Conservation (phyloP, 2,329 filamentous ascomycete genomes). For the Phaeosphaeriaceae sp. region DNA sequence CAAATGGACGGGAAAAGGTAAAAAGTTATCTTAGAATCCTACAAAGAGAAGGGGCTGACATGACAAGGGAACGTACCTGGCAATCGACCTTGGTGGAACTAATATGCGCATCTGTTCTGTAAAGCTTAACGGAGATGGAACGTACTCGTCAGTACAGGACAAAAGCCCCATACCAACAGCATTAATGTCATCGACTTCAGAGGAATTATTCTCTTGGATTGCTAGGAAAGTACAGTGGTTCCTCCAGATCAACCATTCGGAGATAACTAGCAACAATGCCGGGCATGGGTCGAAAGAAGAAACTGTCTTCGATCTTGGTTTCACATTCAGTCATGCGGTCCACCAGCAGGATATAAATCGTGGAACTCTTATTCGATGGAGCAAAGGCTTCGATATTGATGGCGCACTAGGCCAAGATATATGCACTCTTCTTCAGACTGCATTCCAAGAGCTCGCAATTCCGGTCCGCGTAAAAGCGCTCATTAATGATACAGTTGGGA, state of each 20-base stretch:
- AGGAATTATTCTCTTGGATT: constrained; percentile 86
- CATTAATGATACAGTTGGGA: constrained; percentile 94
- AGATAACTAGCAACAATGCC: constrained; percentile 67
- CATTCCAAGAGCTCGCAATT: constrained; percentile 81
- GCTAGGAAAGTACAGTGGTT: constrained; percentile 89
- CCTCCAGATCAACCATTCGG: constrained; percentile 80
- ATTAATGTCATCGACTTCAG: constrained; percentile 82
- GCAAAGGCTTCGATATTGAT: constrained; percentile 91
- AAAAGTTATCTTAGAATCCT: constrained; percentile 48
- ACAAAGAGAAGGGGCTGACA: too few relatives aligned
- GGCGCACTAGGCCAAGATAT: constrained; percentile 91
- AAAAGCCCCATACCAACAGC: constrained; percentile 87
- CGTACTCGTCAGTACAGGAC: constrained; percentile 84
- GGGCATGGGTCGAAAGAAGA: constrained; percentile 32
- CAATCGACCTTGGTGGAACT: constrained; percentile 90
- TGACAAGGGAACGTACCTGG: constrained; percentile 80
- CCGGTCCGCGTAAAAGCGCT: constrained; percentile 88
- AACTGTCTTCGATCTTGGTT: constrained; percentile 83
- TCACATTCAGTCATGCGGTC: constrained; percentile 94
- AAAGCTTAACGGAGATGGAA: constrained; percentile 85
- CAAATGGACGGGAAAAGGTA: constrained; percentile 35
- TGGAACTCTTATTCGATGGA: constrained; percentile 89
- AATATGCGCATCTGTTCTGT: constrained; percentile 96
- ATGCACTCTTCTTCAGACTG: constrained; percentile 80
- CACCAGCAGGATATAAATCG: constrained; percentile 90